A percentile compares a stretch with the other conserved stretches of the same genome.
Evolutionary conservation across 1,284 basidiomycete species (phyloP).

Genomic region (Sphaerobolus stellatus): DNA sequence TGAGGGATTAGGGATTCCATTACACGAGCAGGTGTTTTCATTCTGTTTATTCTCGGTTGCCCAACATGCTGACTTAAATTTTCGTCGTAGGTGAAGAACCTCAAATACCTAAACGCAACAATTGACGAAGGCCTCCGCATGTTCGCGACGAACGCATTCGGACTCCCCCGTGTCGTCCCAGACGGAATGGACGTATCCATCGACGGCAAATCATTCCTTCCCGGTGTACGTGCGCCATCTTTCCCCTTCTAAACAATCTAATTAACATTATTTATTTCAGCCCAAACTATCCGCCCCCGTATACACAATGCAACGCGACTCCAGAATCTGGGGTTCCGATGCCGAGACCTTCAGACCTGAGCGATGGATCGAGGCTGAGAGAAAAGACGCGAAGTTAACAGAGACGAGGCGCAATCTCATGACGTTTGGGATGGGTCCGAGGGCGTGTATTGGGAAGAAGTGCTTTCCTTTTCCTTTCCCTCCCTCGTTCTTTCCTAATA

Average conservation of each 20-base stretch:
- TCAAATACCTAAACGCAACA: slow-evolving; percentile 12
- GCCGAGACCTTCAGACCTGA: slow-evolving; percentile 45
- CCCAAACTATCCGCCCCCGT: slow-evolving; percentile 37
- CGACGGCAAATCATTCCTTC: slow-evolving; percentile 25
- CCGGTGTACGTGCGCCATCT: slow-evolving; percentile 23
- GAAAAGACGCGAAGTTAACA: slow-evolving; percentile 1
- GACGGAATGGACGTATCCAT: slow-evolving; percentile 19
- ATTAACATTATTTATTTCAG: slow-evolving; percentile 14
- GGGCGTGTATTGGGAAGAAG: slow-evolving; percentile 18
- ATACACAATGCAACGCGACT: slow-evolving; percentile 47
- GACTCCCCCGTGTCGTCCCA: slow-evolving; percentile 13
- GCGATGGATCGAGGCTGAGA: slow-evolving; percentile 42
- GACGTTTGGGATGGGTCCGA: slow-evolving; percentile 31
- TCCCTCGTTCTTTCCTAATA: too few species aligned
- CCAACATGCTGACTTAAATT: neutral
- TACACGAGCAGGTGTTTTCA: slow-evolving; percentile 6
- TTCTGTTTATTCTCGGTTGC: neutral
- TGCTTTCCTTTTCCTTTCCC: too few species aligned
- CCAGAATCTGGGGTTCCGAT: slow-evolving; percentile 46
- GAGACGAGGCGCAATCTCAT: slow-evolving; percentile 26
- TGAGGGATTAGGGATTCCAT: neutral
- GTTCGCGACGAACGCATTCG: slow-evolving; percentile 15
- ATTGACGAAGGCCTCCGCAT: slow-evolving; percentile 15
- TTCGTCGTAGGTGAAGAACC: slow-evolving; percentile 4
- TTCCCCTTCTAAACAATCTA: too few species aligned